Evolutionary conservation across 2,329 filamentous ascomycete species (phyloP).

Genomic region (Calonectria fujianensis): DNA sequence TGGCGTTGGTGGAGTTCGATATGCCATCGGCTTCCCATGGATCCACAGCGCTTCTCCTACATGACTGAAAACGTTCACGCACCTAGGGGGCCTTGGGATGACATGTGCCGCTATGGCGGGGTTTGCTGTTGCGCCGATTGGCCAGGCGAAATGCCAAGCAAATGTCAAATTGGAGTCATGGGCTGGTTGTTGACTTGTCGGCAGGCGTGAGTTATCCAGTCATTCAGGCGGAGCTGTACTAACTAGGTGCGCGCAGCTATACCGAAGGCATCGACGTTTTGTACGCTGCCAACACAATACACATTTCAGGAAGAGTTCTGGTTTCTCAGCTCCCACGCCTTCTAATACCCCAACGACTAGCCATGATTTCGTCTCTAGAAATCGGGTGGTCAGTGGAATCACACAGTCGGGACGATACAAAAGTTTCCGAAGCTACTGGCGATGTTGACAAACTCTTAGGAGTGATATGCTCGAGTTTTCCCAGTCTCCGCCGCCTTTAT

Average conservation of each 20-base stretch:
- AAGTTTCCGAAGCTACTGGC: background rate
- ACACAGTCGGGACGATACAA: background rate
- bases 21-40: background rate
- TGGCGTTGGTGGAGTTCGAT: conserved; percentile 3
- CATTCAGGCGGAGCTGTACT: background rate
- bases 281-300: background rate
- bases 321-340: background rate
- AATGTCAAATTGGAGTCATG: background rate
- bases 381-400: background rate
- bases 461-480: background rate
- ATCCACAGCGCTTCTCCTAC: background rate
- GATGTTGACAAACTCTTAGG: background rate
- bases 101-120: background rate
- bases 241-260: background rate
- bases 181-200: background rate
- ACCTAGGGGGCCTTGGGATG: background rate
- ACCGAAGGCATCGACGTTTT: background rate
- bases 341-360: background rate
- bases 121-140: conserved; percentile 3
- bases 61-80: background rate
- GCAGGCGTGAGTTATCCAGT: background rate
- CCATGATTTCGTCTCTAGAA: background rate
- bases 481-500: background rate
- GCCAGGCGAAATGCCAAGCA: background rate
- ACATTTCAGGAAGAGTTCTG: background rate